Conservation (phyloP, 2,329 filamentous ascomycete species). For the Furcasterigmium sp. region DNA sequence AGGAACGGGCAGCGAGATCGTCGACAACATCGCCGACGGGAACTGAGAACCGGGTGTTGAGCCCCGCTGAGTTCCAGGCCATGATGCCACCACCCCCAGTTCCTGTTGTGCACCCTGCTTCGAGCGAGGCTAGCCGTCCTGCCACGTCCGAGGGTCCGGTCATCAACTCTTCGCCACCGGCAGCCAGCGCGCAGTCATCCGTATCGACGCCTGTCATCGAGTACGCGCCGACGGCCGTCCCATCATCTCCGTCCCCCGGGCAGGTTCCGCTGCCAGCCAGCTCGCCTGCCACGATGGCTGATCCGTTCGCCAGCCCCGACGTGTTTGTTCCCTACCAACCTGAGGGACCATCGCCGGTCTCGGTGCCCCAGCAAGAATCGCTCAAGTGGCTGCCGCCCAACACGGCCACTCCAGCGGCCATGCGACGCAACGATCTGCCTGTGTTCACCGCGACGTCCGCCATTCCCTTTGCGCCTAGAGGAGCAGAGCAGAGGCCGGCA, state of each 20-base stretch:
- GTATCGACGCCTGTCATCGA: constrained; percentile 7
- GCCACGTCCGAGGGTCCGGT: not conserved
- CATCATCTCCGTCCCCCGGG: not conserved
- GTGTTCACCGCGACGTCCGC: constrained; percentile 35
- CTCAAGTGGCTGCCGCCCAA: constrained; percentile 50
- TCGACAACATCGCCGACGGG: not conserved
- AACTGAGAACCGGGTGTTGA: not conserved
- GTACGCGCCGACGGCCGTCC: not conserved
- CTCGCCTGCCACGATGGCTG: constrained; percentile 20
- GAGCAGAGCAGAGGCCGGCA: too few species aligned
- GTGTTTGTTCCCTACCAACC: constrained; percentile 52
- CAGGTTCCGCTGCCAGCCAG: constrained; percentile 17
- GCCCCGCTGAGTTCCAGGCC: not conserved
- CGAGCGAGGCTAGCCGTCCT: not conserved
- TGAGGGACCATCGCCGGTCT: constrained; percentile 39
- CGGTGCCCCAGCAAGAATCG: constrained; percentile 30
- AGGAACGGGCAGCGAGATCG: constrained; percentile 25
- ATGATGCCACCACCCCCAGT: not conserved
- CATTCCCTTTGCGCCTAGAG: constrained; percentile 39
- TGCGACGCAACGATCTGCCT: constrained; percentile 30
- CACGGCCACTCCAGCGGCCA: constrained; percentile 23
- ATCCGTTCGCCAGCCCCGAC: constrained; percentile 17
- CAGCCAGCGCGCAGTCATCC: not conserved
- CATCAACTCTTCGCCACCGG: constrained; percentile 1
- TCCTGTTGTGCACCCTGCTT: not conserved